Evolutionary conservation across 2,329 filamentous ascomycete genomes (phyloP).

Genomic region (Aureobasidium mangrovei): DNA sequence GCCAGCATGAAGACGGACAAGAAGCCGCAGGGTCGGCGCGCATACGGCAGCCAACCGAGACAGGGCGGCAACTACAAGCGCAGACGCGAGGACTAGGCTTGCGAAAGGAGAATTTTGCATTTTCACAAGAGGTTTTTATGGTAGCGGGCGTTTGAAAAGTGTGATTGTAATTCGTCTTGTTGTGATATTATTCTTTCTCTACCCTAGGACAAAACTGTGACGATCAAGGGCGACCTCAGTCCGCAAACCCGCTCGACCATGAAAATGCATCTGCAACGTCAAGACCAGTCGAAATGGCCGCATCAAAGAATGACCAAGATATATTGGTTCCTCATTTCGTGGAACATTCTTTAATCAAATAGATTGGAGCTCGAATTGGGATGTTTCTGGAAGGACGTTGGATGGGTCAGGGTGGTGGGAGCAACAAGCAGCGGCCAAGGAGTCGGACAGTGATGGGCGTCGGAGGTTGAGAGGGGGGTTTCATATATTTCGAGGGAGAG

Average conservation of each 20-base stretch:
- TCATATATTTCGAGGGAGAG: background rate
- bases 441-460: conserved; percentile 6
- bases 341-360: background rate
- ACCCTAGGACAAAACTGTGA: background rate
- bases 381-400: background rate
- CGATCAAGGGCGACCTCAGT: too few species aligned
- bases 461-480: conserved; percentile 3
- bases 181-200: background rate
- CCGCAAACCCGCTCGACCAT: too few species aligned
- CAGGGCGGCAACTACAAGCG: conserved; percentile 34
- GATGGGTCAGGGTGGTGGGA: background rate
- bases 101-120: background rate
- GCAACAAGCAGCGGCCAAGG: background rate
- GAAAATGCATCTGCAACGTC: too few species aligned
- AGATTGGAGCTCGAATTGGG: background rate
- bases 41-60: conserved; percentile 70
- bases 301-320: too few species aligned
- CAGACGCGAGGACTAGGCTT: conserved; percentile 6
- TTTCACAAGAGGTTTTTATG: background rate
- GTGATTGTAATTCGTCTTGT: background rate
- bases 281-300: too few species aligned
- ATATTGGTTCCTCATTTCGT: background rate
- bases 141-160: conserved; percentile 14
- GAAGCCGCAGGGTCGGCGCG: conserved; percentile 52
- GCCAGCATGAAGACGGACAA: conserved; percentile 68